A percentile compares a stretch with the other conserved stretches of the same genome.
Evolutionary conservation across 108 stramenopile genomes (phyloP).

Genomic region (Phaeodactylum tricornutum): DNA sequence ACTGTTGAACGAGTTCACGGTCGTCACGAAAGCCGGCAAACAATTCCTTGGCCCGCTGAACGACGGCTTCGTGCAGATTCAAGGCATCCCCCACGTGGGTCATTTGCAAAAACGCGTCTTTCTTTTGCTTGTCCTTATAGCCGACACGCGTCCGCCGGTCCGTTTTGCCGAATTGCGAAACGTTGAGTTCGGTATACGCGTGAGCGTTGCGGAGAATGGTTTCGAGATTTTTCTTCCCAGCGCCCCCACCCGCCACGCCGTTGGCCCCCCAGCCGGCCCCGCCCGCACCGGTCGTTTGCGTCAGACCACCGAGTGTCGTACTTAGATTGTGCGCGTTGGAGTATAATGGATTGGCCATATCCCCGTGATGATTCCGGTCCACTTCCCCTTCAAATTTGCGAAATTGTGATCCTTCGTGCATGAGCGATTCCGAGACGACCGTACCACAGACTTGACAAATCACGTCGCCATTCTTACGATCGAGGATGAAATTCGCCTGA

Average conservation of each 20-base stretch:
- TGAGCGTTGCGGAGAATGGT: conserved; percentile 71
- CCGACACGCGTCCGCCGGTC: conserved; percentile 78
- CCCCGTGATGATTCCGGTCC: conserved; percentile 85
- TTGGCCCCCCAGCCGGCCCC: conserved; percentile 54
- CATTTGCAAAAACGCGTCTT: conserved; percentile 67
- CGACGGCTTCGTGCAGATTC: conserved; percentile 75
- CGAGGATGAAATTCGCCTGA: conserved; percentile 66
- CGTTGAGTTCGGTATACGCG: conserved; percentile 79
- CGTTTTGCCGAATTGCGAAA: conserved; percentile 76
- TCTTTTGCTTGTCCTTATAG: conserved; percentile 88
- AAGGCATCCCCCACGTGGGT: conserved; percentile 70
- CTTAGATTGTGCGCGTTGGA: conserved; percentile 75
- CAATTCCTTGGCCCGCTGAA: conserved; percentile 75
- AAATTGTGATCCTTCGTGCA: conserved; percentile 79
- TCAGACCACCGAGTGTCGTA: conserved; percentile 59
- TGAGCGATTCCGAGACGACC: conserved; percentile 68
- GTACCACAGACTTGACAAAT: conserved; percentile 78
- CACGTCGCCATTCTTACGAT: conserved; percentile 80
- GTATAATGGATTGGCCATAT: conserved; percentile 69
- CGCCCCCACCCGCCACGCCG: conserved; percentile 34
- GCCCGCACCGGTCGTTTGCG: conserved; percentile 55
- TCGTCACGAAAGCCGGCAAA: conserved; percentile 90
- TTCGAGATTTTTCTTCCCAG: conserved; percentile 35
- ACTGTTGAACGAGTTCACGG: conserved; percentile 80
- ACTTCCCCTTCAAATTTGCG: conserved; percentile 90